phyloP scores from a whole-genome alignment of 257 asterid genomes.

The Plantago ovata region DNA sequence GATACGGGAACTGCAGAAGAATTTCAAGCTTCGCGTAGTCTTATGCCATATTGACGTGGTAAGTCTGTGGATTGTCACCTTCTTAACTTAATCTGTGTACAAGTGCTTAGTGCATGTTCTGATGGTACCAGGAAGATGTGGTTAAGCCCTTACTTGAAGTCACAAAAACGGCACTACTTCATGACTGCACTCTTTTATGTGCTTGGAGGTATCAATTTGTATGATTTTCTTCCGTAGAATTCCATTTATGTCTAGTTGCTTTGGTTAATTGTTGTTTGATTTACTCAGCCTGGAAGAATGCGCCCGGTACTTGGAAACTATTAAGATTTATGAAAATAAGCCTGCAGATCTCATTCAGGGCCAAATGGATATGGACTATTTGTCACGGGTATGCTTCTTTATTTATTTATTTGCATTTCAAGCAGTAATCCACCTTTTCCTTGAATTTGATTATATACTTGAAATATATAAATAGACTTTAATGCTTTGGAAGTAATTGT shows the following conservation, averaged over 20 bases:
- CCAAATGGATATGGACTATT: constrained; percentile 91
- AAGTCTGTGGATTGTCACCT: constrained; percentile 25
- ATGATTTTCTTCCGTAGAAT: background rate
- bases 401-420: constrained; percentile 3
- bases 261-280: constrained; percentile 16
- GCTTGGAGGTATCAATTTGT: constrained; percentile 71
- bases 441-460: background rate
- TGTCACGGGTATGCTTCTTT: constrained; percentile 60
- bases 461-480: background rate
- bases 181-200: constrained; percentile 94
- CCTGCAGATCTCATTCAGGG: constrained; percentile 98
- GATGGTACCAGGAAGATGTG: constrained; percentile 81
- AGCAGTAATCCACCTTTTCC: constrained; percentile 8
- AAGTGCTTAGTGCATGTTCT: constrained; percentile 17
- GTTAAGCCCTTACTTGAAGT: constrained; percentile 91
- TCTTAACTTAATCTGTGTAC: constrained; percentile 9
- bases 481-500: background rate
- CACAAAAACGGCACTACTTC: constrained; percentile 91
- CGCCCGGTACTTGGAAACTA: constrained; percentile 92
- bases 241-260: background rate
- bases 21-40: constrained; percentile 80
- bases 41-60: constrained; percentile 98
- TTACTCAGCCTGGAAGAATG: constrained; percentile 87
- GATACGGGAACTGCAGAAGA: constrained; percentile 90
- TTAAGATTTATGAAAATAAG: constrained; percentile 91